Base-by-base conservation (phyloP, 1,284 basidiomycete species). In the Sanghuangporus weigelae region DNA sequence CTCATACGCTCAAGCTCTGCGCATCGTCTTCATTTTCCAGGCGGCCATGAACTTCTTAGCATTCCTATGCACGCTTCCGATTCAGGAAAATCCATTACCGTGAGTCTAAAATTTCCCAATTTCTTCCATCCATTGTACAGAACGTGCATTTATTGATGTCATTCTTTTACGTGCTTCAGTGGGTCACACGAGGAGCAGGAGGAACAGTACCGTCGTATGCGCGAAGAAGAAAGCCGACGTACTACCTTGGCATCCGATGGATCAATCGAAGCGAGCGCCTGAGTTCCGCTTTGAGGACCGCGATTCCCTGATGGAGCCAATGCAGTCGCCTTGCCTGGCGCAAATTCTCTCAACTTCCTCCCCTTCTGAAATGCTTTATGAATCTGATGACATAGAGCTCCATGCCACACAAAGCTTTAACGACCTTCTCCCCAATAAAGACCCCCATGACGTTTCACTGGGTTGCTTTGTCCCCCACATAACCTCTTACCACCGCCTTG, bases 1-100 rank as follows among this genome's bases (percentile, higher is more conserved):
- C 67, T 92, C 93, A 0, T 99, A 98, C 76, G 85, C 87, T 39
- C 84, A 86, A 70, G 92, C 93, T 53, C 78, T 98, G 68, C 85
- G 85, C 69, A 84, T 87, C 68, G 94, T 96, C 61, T 99, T 98
- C 78, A 84, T 94, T 65, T 88, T 86, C 70, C 89, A 86, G 71
- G 79, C 82, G 66, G 88, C 80, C 35, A 75, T 86, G 68, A 86
- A 86, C 67, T 70, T 90, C 70, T 70, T 90, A 59, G 81, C 82
- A 46, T 82, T 92, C 71, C 74, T 81, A 78, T 75, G 80, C 77
- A 87, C 84, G 70, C 67, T 92, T 66, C 86, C 89, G 4, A 92
- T 93, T 60, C 84, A 90, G 75, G 91, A 93, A 71, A 87, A 86
- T 70, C 76, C 80, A 38, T 72, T 91, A 67, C 87, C 90, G 87